Evolutionary conservation across 805 yeast genomes (phyloP).

Genomic region (Teunomyces kruisii): DNA sequence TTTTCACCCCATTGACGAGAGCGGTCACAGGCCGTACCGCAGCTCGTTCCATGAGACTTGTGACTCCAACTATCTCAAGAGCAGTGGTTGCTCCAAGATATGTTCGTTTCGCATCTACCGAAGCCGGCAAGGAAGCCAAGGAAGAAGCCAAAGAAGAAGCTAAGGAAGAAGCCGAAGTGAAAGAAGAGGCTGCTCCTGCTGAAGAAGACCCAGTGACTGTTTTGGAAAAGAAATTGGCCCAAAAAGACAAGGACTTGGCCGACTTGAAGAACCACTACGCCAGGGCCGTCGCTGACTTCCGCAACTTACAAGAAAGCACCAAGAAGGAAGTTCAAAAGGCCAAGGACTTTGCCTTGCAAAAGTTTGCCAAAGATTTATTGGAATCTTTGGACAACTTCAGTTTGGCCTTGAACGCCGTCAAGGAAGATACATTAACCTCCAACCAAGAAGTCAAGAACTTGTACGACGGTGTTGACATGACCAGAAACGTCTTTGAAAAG

Average conservation of each 20-base stretch:
- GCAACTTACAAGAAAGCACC: conserved; percentile 87
- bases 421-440: conserved; percentile 56
- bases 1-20: conserved; percentile 19
- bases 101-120: conserved; percentile 19
- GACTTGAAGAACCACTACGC: conserved; percentile 81
- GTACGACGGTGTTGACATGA: conserved; percentile 89
- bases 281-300: conserved; percentile 87
- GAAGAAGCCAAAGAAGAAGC: conserved; percentile 6
- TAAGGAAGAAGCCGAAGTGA: conserved; percentile 7
- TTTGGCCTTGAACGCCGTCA: conserved; percentile 75
- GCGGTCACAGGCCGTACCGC: conserved; percentile 9
- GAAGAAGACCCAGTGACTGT: conserved; percentile 18
- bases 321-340: conserved; percentile 85
- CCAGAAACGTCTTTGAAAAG: conserved; percentile 80
- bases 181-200: conserved; percentile 8
- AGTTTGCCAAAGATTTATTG: conserved; percentile 84
- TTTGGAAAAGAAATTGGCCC: conserved; percentile 52
- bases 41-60: conserved; percentile 11
- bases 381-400: conserved; percentile 90
- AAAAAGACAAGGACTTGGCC: conserved; percentile 71
- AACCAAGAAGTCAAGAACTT: conserved; percentile 69
- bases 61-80: conserved; percentile 8
- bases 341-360: conserved; percentile 85
- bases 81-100: conserved; percentile 14
- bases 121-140: conserved; percentile 10